Base-by-base conservation (phyloP, 2,329 filamentous ascomycete species). In the Exophiala lecanii-corni region DNA sequence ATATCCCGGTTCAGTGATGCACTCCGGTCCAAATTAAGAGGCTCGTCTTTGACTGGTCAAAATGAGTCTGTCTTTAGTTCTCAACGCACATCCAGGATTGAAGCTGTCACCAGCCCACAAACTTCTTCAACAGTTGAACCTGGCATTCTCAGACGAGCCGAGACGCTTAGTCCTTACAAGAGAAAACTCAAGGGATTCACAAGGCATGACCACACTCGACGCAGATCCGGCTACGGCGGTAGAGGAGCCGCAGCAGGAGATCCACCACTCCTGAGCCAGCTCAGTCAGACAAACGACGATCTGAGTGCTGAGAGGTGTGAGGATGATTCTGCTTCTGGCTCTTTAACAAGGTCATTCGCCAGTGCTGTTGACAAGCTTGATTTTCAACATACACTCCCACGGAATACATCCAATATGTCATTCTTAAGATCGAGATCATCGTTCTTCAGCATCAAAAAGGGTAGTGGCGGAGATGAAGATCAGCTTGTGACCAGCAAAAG, bases 291-390 rank as follows among this genome's bases (percentile, higher is more conserved):
- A 19, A 43, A 54, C 38, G 30, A 36, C 2, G 18, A 21, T 9
- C 12, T 9, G n/a, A 35, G 6, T 21, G 15, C 18, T 31, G 45
- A 48, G 26, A 38, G 41, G 13, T 42, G 39, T 25, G 49, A 51
- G 16, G 38, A 40, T 34, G 49, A 48, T 16, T 51, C 45, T n/a
- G 41, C 36, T 3, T 46, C 50, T 44, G 46, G 42, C 3, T 55
- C 50, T 12, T 38, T 55, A 20, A 55, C 48, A 21, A 45, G 45
- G 38, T 53, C 53, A 3, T 55, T 55, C 16, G 47, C 49, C 10
- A 55, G 47, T 25, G 52, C 49, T 4, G 49, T 55, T 26, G 52
- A 55, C 21, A 53, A 51, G 33, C 39, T 55, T 9, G 52, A 53
- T 35, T 50, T 53, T 26, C 26, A 50, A 10, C 37, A 46, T n/a